phyloP scores from a whole-genome alignment of 495 filamentous ascomycete species.

The Penicillium goetzii region DNA sequence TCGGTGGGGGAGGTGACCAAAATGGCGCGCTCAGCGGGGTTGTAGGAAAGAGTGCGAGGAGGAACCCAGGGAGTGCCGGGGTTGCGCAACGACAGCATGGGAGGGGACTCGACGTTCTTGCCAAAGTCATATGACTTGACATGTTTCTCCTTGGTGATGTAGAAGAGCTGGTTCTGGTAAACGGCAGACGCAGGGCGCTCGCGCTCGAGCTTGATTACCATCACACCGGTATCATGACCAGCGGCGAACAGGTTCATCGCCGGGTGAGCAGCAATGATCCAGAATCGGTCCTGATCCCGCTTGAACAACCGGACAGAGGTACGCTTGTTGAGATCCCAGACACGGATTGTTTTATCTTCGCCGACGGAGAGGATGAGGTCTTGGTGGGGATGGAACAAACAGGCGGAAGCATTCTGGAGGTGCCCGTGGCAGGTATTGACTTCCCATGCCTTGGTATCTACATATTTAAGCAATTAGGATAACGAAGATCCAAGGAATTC shows the following conservation, averaged over 20 bases:
- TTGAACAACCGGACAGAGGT: slow-evolving; percentile 98
- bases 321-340: slow-evolving; percentile 97
- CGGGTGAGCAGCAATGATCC: slow-evolving; percentile 98
- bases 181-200: slow-evolving; percentile 92
- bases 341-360: slow-evolving; percentile 97
- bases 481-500: neutral
- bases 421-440: slow-evolving; percentile 98
- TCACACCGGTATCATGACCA: slow-evolving; percentile 98
- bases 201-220: slow-evolving; percentile 99
- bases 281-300: slow-evolving; percentile 94
- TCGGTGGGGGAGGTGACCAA: slow-evolving; percentile 92
- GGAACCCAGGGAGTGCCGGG: slow-evolving; percentile 92
- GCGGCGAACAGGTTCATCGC: slow-evolving; percentile 99
- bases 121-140: slow-evolving; percentile 96
- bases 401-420: slow-evolving; percentile 95
- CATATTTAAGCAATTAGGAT: slow-evolving; percentile 20
- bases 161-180: slow-evolving; percentile 94
- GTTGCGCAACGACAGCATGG: slow-evolving; percentile 91
- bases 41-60: slow-evolving; percentile 91
- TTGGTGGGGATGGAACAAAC: slow-evolving; percentile 96
- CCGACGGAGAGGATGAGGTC: slow-evolving; percentile 98
- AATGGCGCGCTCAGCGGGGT: slow-evolving; percentile 93
- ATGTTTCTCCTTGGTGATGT: slow-evolving; percentile 97
- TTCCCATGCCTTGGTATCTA: slow-evolving; percentile 98
- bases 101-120: slow-evolving; percentile 90